Evolutionary conservation across 2,329 filamentous ascomycete genomes (phyloP), one percentile per base, ranked within the genome.

Genomic region (Phyllachora maydis): DNA sequence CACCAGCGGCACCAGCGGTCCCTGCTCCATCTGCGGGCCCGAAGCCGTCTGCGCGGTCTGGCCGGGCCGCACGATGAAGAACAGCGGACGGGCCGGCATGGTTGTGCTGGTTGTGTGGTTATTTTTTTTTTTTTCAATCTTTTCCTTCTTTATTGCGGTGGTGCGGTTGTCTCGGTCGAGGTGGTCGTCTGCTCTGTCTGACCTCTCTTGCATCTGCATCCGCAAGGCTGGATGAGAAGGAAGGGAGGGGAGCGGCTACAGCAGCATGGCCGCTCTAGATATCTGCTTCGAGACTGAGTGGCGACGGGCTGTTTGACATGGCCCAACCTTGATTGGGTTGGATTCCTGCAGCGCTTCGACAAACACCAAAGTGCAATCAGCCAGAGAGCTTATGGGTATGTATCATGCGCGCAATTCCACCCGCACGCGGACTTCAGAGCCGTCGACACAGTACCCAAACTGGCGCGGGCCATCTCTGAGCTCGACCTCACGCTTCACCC

Each of bases 381-480:
- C 11, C 18, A 20, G 15, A 8, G 12, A 4, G 4, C 14, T 14
- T n/a, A 15, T 13, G 12, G 20, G 10, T 7, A 17, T 11, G 4
- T 11, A 10, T 31, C 30, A 49, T 25, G 46, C 23, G 52, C 28
- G n/a, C n/a, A n/a, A n/a, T 39, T 83, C 76, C 16, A 92, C 63
- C 18, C 81, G 59, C 17, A 93, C 60, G 31, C 49, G 65, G 7
- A 66, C 77, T 38, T 78, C 69, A 30, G 54, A 42, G 0, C 72
- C 70, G 40, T 90, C 81, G 28, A 93, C 67, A 46, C 73, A 81
- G 36, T 81, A 85, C 2, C 81, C 81, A 33, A 92, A 56, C 43
- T 77, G 69, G 37, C 78, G 67, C 7, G 79, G 83, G 8, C 79
- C 75, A 36, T 85, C 73, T 27, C 62, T 63, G 26, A 93, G 56